Evolutionary conservation across 2,329 filamentous ascomycete species (phyloP).

Genomic region (Calonectria pteridis): DNA sequence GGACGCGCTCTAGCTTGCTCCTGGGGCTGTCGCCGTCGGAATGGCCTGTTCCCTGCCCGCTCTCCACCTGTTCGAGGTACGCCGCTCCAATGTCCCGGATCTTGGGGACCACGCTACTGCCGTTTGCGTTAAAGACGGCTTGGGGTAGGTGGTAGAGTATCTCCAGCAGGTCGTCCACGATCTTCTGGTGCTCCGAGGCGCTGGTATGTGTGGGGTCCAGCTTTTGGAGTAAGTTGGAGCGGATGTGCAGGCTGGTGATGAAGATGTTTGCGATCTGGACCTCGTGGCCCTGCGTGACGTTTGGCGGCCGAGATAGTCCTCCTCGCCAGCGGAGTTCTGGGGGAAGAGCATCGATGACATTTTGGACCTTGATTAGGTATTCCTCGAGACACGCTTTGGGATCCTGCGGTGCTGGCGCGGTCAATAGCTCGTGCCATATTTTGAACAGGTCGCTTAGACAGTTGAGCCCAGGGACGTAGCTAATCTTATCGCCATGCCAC

Average conservation of each 20-base stretch:
- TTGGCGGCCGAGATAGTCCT: slow-evolving; percentile 47
- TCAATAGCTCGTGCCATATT: slow-evolving; percentile 49
- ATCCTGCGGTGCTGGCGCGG: slow-evolving; percentile 17
- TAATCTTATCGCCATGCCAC: slow-evolving; percentile 50
- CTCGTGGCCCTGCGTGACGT: slow-evolving; percentile 50
- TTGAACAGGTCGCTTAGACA: slow-evolving; percentile 49
- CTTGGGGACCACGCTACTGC: slow-evolving; percentile 51
- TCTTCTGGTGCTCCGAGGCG: slow-evolving; percentile 45
- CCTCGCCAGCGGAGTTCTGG: slow-evolving; percentile 52
- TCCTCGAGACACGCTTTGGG: slow-evolving; percentile 21
- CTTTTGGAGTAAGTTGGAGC: slow-evolving; percentile 52
- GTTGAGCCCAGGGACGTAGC: slow-evolving; percentile 51
- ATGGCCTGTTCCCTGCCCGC: slow-evolving; percentile 18
- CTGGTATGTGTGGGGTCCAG: slow-evolving; percentile 35
- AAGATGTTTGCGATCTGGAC: slow-evolving; percentile 53
- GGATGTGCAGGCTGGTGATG: slow-evolving; percentile 52
- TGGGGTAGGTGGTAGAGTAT: slow-evolving; percentile 51
- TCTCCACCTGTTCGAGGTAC: slow-evolving; percentile 47
- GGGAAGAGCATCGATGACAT: slow-evolving; percentile 47
- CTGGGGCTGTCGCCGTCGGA: slow-evolving; percentile 26
- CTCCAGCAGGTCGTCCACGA: slow-evolving; percentile 52
- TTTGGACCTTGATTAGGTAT: slow-evolving; percentile 42
- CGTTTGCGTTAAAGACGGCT: slow-evolving; percentile 50
- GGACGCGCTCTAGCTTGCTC: slow-evolving; percentile 44
- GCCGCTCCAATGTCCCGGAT: slow-evolving; percentile 52